These are phyloP conservation scores for Aspergillus alliaceus DNA, from an alignment of 2,329 filamentous ascomycete genomes.

Conservation along the genomic window DNA sequence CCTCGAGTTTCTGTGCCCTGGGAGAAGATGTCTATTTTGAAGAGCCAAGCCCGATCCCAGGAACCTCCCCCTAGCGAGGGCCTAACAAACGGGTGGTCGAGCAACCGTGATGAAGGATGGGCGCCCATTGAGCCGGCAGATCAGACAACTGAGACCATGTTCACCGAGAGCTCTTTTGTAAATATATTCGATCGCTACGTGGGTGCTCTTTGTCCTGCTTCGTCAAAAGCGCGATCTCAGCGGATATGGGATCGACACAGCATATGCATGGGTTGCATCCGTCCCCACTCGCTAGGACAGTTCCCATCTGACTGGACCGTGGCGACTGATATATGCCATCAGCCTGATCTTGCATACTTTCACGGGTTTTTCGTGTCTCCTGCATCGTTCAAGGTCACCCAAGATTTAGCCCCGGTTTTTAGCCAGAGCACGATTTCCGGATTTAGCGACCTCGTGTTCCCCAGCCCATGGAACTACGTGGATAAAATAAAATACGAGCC, in stretches of 20 bases:
- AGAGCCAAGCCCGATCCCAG: slow-evolving; percentile 25
- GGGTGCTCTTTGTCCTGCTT: slow-evolving; percentile 61
- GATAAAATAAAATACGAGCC: slow-evolving; percentile 57
- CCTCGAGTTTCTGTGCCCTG: slow-evolving; percentile 57
- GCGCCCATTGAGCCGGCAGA: slow-evolving; percentile 35
- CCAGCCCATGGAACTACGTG: slow-evolving; percentile 62
- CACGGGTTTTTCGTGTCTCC: slow-evolving; percentile 72
- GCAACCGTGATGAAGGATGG: slow-evolving; percentile 40
- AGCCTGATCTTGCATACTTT: slow-evolving; percentile 71
- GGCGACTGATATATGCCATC: slow-evolving; percentile 69
- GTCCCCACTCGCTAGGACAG: slow-evolving; percentile 65
- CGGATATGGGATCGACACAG: slow-evolving; percentile 64
- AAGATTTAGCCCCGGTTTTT: slow-evolving; percentile 71
- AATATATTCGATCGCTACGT: slow-evolving; percentile 43
- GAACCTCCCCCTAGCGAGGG: slow-evolving; percentile 18
- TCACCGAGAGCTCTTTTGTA: slow-evolving; percentile 41
- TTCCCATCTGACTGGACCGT: slow-evolving; percentile 67
- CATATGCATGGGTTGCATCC: slow-evolving; percentile 64
- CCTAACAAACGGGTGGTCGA: slow-evolving; percentile 36
- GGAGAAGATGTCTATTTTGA: slow-evolving; percentile 41
- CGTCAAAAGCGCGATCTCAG: slow-evolving; percentile 59
- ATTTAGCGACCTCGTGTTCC: slow-evolving; percentile 76
- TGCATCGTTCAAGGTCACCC: slow-evolving; percentile 61
- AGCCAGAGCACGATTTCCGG: slow-evolving; percentile 70
- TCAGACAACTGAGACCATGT: slow-evolving; percentile 34